A percentile compares a stretch with the other conserved stretches of the same genome.
phyloP scores from a whole-genome alignment of 2,329 filamentous ascomycete genomes.

The Penicillium hordei region DNA sequence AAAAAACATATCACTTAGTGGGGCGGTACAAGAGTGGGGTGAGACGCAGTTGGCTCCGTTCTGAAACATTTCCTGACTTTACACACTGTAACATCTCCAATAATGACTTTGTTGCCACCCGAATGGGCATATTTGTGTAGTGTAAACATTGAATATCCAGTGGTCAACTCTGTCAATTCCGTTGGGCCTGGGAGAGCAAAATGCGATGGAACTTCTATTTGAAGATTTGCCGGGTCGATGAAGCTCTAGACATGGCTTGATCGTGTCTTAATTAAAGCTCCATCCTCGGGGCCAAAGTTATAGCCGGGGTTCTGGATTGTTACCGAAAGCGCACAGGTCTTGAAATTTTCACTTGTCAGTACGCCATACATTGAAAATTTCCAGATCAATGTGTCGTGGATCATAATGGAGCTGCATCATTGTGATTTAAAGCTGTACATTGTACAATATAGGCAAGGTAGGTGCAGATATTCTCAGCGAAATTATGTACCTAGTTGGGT shows the following conservation, averaged over 20 bases:
- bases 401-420: background rate
- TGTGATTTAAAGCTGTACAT: background rate
- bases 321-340: background rate
- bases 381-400: background rate
- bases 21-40: constrained; percentile 5
- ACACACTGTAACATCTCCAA: constrained; percentile 1
- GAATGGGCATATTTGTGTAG: background rate
- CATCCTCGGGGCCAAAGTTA: background rate
- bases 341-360: constrained; percentile 1
- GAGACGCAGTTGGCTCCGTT: constrained; percentile 2
- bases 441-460: constrained; percentile 2
- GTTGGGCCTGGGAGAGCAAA: background rate
- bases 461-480: background rate
- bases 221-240: constrained; percentile 1
- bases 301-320: constrained; percentile 2
- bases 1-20: constrained; percentile 1
- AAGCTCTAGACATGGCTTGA: constrained; percentile 5
- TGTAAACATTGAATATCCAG: background rate
- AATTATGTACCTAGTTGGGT: background rate
- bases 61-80: constrained; percentile 13
- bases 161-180: background rate
- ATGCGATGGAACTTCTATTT: background rate
- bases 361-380: background rate
- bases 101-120: constrained; percentile 6
- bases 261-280: constrained; percentile 1